Base-by-base conservation (phyloP, 768 basidiomycete species). In the Mycena maculata region DNA sequence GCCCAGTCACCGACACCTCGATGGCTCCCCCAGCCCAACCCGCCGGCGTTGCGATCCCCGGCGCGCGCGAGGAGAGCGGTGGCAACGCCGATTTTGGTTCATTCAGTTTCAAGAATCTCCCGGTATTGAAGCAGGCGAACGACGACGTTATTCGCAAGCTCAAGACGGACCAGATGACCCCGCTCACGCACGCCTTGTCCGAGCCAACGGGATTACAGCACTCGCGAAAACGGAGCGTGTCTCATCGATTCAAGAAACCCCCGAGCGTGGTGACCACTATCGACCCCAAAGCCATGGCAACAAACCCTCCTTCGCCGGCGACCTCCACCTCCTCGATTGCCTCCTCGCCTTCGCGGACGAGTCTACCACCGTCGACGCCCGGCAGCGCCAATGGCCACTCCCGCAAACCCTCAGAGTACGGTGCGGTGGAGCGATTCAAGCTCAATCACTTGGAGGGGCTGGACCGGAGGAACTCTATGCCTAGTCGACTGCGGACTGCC, bases 101-200 rank as follows among this genome's bases (percentile, higher is more conserved):
- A 0, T 99, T 99, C 83, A 95, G 92, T 79, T 99, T 96, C 87
- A 98, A 98, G 85, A 99, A 99, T 76, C 78, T 98, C 44, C 95
- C 95, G 0, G 88, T 98, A 9, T 82, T 99, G 78, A 99, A 99
- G 81, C 96, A 98, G 79, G 96, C 95, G 20, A 99, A 99, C 77
- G 98, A 99, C 79, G 96, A 99, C 76, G 90, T 99, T 71, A 98
- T 99, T 72, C 90, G 94, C 67, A 98, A 98, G 79, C 85, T 99
- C 75, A 92, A 94, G 80, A 93, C 93, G 2, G 97, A 98, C 70
- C 94, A 95, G 73, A 87, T 96, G 80, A 81, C 87, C 0, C 93
- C 94, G 15, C 84, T 96, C 44, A 80, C 88, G 0, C 92, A 95
- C 69, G 83, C 93, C 8, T 81, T 94, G 65, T 85, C 90, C 6